Conservation (phyloP, 2,329 filamentous ascomycete species). For the Trichophyton benhamiae region DNA sequence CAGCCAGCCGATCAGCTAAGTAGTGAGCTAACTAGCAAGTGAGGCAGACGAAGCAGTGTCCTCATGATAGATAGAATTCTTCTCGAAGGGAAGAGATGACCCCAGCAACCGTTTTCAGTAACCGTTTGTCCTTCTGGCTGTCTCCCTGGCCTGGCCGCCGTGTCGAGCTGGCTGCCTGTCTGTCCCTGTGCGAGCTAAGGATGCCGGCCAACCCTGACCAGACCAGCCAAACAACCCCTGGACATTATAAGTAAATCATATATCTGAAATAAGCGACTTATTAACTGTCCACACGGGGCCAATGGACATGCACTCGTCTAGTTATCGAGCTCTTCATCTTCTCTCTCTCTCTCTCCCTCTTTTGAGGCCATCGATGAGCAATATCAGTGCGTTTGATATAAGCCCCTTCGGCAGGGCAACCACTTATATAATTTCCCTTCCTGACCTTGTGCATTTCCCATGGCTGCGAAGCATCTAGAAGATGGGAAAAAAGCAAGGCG, state of each 20-base stretch:
- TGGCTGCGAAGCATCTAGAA: background rate
- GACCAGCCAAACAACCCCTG: no score
- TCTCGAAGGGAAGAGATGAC: background rate
- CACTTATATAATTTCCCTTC: constrained; percentile 2
- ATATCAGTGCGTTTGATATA: background rate
- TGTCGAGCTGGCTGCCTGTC: background rate
- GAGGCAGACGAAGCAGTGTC: no score
- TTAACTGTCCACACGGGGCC: background rate
- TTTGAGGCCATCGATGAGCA: background rate
- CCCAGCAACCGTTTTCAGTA: background rate
- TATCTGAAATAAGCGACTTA: background rate
- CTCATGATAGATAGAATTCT: background rate
- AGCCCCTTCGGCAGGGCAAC: background rate
- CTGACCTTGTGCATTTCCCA: background rate
- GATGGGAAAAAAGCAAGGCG: background rate
- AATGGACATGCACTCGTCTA: background rate
- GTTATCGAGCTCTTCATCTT: background rate
- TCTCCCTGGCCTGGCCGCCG: background rate
- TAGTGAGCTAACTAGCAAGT: no score
- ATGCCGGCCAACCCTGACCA: background rate
- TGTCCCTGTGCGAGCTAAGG: background rate
- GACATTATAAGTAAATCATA: background rate
- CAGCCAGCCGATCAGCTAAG: background rate
- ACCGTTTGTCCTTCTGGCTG: background rate
- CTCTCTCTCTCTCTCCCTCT: no score